Conservation (phyloP, 2,329 filamentous ascomycete species). For the Ophiosphaerella narmari region DNA sequence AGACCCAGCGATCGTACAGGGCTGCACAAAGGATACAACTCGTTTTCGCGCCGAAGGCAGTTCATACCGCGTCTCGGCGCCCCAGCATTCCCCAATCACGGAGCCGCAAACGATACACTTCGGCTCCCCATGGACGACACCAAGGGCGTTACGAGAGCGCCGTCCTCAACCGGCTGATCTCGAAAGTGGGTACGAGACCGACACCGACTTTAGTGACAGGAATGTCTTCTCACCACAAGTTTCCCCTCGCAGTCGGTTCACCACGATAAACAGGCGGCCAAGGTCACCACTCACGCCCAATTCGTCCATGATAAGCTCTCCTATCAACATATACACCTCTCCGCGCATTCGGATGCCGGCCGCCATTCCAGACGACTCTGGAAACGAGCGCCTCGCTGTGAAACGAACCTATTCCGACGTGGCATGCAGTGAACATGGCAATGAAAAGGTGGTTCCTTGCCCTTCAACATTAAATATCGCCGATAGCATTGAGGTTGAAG, state of each 20-base stretch:
- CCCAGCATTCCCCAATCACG: conserved; percentile 4
- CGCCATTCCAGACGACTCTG: conserved; percentile 14
- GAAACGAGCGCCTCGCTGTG: conserved; percentile 12
- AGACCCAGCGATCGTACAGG: conserved; percentile 44
- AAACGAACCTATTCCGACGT: conserved; percentile 40
- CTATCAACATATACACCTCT: conserved; percentile 5
- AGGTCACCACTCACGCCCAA: conserved; percentile 10
- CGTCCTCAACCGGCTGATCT: conserved; percentile 27
- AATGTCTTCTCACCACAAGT: conserved; percentile 46
- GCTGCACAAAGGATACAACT: conserved; percentile 44
- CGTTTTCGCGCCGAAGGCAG: conserved; percentile 39
- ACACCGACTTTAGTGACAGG: conserved; percentile 46
- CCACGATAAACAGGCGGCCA: conserved; percentile 48
- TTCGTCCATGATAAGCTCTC: conserved; percentile 16
- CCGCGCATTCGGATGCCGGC: conserved; percentile 14
- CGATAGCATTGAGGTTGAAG: conserved; percentile 35
- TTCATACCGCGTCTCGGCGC: conserved; percentile 13
- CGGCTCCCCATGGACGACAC: conserved; percentile 14
- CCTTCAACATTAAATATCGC: conserved; percentile 8
- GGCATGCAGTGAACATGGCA: conserved; percentile 3
- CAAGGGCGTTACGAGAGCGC: conserved; percentile 10
- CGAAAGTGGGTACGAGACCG: conserved; percentile 50
- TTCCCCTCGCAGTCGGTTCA: conserved; percentile 42
- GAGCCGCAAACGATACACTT: conserved; percentile 18
- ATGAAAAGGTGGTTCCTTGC: conserved; percentile 5